These are phyloP conservation scores for Amanita molliuscula DNA, from an alignment of 768 basidiomycete species.

Conservation along the genomic window DNA sequence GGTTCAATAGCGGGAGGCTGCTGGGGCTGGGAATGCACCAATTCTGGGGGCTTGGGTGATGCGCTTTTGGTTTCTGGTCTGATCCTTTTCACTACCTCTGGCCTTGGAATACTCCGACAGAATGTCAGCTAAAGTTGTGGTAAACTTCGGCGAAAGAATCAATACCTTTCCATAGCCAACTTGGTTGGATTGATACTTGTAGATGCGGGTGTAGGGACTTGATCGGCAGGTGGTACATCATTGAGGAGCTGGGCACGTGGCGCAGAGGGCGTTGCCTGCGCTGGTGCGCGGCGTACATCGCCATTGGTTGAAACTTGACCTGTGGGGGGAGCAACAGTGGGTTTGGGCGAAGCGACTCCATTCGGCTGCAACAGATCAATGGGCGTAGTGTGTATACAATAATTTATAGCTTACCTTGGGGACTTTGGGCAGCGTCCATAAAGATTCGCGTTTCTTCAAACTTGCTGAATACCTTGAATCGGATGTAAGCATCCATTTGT, in stretches of 20 bases:
- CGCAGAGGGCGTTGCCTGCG: slow-evolving; percentile 37
- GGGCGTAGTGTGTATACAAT: not conserved
- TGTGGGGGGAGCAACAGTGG: slow-evolving; percentile 4
- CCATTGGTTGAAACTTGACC: not conserved
- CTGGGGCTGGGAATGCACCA: not conserved
- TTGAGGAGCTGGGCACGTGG: slow-evolving; percentile 45
- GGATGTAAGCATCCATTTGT: not conserved
- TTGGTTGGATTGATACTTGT: slow-evolving; percentile 34
- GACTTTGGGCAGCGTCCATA: slow-evolving; percentile 33
- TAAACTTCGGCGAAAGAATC: slow-evolving; percentile 1
- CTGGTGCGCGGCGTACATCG: slow-evolving; percentile 27
- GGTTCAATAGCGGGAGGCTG: not conserved
- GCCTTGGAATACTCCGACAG: slow-evolving; percentile 51
- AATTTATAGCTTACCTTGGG: slow-evolving; percentile 15
- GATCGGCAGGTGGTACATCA: slow-evolving; percentile 16
- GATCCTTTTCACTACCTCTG: slow-evolving; percentile 68
- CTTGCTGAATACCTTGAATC: slow-evolving; percentile 54
- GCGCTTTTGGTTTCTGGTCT: slow-evolving; percentile 27
- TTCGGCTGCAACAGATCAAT: slow-evolving; percentile 13
- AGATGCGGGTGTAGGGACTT: slow-evolving; percentile 10
- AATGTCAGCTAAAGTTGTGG: slow-evolving; percentile 2
- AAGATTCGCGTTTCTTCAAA: slow-evolving; percentile 60
- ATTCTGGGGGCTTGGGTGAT: slow-evolving; percentile 6
- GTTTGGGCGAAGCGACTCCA: slow-evolving; percentile 22
- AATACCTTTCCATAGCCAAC: slow-evolving; percentile 58